Evolutionary conservation across 768 basidiomycete genomes (phyloP).

Genomic region (Hemileccinum rubropunctum): DNA sequence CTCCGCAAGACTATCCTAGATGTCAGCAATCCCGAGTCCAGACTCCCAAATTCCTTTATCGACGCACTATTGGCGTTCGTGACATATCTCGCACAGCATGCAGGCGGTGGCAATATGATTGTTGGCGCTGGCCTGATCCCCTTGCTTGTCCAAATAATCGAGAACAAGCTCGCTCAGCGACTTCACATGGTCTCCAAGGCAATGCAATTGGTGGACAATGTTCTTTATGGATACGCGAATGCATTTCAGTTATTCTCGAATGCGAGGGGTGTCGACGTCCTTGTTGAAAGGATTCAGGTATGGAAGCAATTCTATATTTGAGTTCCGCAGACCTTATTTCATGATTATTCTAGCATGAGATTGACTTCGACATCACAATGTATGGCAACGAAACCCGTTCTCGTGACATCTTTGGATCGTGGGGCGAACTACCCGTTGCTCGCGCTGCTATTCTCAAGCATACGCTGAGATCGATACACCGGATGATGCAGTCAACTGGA

Average conservation of each 20-base stretch:
- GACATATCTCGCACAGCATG: constrained; percentile 81
- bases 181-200: constrained; percentile 82
- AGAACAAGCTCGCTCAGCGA: constrained; percentile 67
- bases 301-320: constrained; percentile 17
- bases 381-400: constrained; percentile 43
- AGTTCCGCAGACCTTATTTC: constrained; percentile 9
- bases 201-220: constrained; percentile 89
- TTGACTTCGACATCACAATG: constrained; percentile 62
- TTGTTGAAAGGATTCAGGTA: constrained; percentile 88
- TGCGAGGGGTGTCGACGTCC: constrained; percentile 76
- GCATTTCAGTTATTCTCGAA: constrained; percentile 87
- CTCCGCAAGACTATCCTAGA: constrained; percentile 79
- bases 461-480: constrained; percentile 86
- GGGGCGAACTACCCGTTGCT: constrained; percentile 64
- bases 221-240: constrained; percentile 85
- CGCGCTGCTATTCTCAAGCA: constrained; percentile 85
- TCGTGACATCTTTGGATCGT: constrained; percentile 48
- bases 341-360: constrained; percentile 50
- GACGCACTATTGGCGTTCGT: constrained; percentile 87
- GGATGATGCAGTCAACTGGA: constrained; percentile 97
- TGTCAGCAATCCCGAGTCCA: constrained; percentile 63
- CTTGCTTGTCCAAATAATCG: constrained; percentile 83
- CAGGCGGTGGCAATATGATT: constrained; percentile 88
- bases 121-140: constrained; percentile 92
- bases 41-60: constrained; percentile 67